phyloP scores from a whole-genome alignment of 345 rosid genomes.

The Arabidopsis arenosa region DNA sequence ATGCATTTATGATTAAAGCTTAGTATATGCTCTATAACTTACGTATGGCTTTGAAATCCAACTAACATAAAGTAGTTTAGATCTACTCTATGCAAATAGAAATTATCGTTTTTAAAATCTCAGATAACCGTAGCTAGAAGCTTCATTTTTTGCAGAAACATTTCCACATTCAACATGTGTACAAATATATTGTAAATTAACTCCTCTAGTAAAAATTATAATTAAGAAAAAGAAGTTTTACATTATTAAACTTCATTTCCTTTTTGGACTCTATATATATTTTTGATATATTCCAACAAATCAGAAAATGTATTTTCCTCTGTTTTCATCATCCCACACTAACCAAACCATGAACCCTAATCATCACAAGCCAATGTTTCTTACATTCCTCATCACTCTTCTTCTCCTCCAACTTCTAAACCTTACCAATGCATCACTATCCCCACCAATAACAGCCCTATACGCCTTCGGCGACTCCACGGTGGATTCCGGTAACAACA shows the following conservation, averaged over 20 bases:
- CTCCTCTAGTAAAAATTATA: not conserved
- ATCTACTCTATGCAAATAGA: not conserved
- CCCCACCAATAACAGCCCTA: conserved; percentile 42
- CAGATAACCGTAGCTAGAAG: not conserved
- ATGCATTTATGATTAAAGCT: conserved; percentile 23
- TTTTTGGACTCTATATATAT: conserved; percentile 1
- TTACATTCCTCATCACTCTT: conserved; percentile 29
- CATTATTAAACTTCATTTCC: not conserved
- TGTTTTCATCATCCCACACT: conserved; percentile 19
- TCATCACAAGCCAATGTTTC: conserved; percentile 14
- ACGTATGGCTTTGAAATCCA: conserved; percentile 4
- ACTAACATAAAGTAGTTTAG: not conserved
- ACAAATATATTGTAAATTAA: not conserved
- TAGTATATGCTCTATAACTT: not conserved
- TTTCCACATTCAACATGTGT: not conserved
- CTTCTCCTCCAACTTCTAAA: conserved; percentile 27
- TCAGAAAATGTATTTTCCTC: not conserved
- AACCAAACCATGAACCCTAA: conserved; percentile 33
- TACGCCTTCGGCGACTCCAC: conserved; percentile 53
- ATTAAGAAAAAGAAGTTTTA: not conserved
- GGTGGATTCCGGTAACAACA: conserved; percentile 51
- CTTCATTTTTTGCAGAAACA: not conserved
- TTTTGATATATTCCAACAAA: not conserved
- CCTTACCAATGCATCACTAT: conserved; percentile 35
- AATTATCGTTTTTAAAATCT: not conserved